A percentile compares a stretch with the other conserved stretches of the same genome.
phyloP scores from a whole-genome alignment of 78 protist genomes.

The Tieghemostelium lacteum region DNA sequence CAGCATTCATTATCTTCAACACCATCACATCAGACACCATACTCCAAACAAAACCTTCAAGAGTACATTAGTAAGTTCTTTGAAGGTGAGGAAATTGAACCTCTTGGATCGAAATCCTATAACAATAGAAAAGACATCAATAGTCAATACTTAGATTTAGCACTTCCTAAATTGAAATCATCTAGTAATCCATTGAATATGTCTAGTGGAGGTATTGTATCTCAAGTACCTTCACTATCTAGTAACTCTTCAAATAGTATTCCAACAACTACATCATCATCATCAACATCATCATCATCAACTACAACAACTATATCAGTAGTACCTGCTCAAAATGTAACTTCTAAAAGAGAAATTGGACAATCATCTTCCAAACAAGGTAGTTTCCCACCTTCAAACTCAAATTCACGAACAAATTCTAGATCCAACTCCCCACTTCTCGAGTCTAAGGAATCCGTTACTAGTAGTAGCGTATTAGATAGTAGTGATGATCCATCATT shows the following conservation, averaged over 20 bases:
- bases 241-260: not conserved
- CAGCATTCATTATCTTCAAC: not conserved
- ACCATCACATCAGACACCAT: not conserved
- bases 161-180: slow-evolving; percentile 25
- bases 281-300: not conserved
- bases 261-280: not conserved
- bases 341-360: slow-evolving; percentile 8
- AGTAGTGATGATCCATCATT: not conserved
- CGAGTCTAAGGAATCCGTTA: slow-evolving; percentile 11
- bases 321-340: not conserved
- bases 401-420: slow-evolving; percentile 56
- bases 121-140: slow-evolving; percentile 2
- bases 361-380: not conserved
- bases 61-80: slow-evolving; percentile 62
- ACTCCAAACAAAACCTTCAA: slow-evolving; percentile 27
- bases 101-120: slow-evolving; percentile 1
- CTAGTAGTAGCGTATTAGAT: not conserved
- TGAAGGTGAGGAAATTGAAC: slow-evolving; percentile 62
- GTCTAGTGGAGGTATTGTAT: not conserved
- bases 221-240: no score
- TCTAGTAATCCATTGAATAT: not conserved
- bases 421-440: slow-evolving; percentile 55
- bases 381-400: not conserved
- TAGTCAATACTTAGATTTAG: slow-evolving; percentile 76
- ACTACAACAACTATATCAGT: slow-evolving; percentile 6